Evolutionary conservation across 1,284 basidiomycete species (phyloP).

Genomic region (Limonomyces culmigenus): DNA sequence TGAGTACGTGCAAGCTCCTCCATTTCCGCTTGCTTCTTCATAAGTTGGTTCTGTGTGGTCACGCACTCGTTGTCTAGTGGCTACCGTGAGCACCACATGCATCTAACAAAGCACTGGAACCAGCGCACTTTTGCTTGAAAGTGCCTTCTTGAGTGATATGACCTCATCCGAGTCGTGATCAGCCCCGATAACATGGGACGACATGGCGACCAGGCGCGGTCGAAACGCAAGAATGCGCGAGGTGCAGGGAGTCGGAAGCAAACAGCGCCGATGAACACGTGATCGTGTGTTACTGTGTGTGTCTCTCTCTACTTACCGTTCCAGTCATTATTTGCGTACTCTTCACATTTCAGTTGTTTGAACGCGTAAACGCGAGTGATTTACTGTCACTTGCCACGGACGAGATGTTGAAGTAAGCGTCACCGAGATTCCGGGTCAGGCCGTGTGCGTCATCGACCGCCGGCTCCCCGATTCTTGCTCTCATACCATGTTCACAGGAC

Average conservation of each 20-base stretch:
- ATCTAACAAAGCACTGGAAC: background rate
- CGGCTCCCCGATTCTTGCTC: too few relatives aligned
- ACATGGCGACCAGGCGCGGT: too few relatives aligned
- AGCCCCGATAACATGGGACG: constrained; percentile 37
- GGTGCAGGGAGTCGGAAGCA: constrained; percentile 30
- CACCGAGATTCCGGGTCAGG: too few relatives aligned
- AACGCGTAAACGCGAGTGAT: too few relatives aligned
- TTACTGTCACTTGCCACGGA: too few relatives aligned
- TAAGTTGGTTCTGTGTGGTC: constrained; percentile 33
- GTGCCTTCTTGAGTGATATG: constrained; percentile 35
- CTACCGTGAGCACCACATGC: constrained; percentile 6
- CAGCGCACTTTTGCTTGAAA: constrained; percentile 40
- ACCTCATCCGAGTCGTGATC: constrained; percentile 46
- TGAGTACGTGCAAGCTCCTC: constrained; percentile 32
- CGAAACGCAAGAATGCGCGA: background rate
- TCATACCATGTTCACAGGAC: constrained; percentile 66
- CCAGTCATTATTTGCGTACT: too few relatives aligned
- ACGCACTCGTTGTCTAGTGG: constrained; percentile 36
- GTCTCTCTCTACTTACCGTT: too few relatives aligned
- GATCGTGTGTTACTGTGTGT: too few relatives aligned
- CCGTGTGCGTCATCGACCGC: too few relatives aligned
- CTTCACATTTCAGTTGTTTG: too few relatives aligned
- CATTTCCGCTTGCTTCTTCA: constrained; percentile 35
- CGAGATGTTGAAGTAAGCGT: too few relatives aligned
- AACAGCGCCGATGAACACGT: too few relatives aligned